Evolutionary conservation across 1,139 yeast genomes (phyloP), one percentile per base, ranked within the genome.

Genomic region (Scheffersomyces lignicola): DNA sequence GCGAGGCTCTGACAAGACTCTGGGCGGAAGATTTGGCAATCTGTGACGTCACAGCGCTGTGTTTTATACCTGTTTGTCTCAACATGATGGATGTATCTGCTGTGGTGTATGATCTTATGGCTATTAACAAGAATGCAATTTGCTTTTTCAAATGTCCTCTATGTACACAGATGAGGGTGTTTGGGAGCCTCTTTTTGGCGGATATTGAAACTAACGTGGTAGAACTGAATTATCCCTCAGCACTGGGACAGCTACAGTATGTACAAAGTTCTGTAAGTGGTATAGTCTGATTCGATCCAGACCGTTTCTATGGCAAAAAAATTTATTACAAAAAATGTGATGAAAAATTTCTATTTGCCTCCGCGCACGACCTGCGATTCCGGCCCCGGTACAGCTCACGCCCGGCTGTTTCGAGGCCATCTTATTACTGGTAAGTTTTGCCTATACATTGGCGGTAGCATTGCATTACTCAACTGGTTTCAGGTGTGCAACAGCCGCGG

Each of bases 321-420:
- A 20, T 23, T 23, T 23, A 11, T 23, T 20, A 20, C n/a, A 20
- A 9, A 9, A 20, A 11, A 14, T 11, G 26, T 23, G 26, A 23
- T 23, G 26, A 23, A 23, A 23, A n/a, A n/a, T 23, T 23, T 14
- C 9, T 11, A 6, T 23, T 23, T 23, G 26, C 26, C 26, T 11
- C 26, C 26, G 13, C 26, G 9, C 26, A 23, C 26, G 26, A 23
- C 26, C 10, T n/a, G n/a, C n/a, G n/a, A n/a, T n/a, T n/a, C n/a
- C n/a, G n/a, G n/a, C n/a, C n/a, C n/a, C n/a, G n/a, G n/a, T n/a
- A n/a, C n/a, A n/a, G n/a, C n/a, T n/a, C n/a, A n/a, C n/a, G n/a
- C n/a, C n/a, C n/a, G n/a, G n/a, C n/a, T n/a, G n/a, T n/a, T n/a
- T n/a, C n/a, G n/a, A n/a, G n/a, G n/a, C n/a, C n/a, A n/a, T n/a